phyloP scores from a whole-genome alignment of 352 stramenopile species.

The Blastocystis sp. region DNA sequence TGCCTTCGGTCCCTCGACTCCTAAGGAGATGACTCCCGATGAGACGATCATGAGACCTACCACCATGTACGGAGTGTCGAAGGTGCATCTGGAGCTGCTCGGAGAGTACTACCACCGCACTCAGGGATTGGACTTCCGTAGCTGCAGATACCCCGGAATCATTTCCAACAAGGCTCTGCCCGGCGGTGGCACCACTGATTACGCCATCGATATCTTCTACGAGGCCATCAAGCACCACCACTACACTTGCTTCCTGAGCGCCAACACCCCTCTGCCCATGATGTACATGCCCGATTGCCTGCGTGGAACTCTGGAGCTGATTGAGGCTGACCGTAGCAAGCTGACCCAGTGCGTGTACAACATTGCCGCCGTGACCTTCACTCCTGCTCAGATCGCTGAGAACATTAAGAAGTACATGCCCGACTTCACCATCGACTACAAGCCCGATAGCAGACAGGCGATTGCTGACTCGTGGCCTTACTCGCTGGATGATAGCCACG shows the following conservation, averaged over 20 bases:
- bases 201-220: constrained; percentile 83
- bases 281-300: constrained; percentile 85
- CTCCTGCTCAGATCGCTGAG: constrained; percentile 69
- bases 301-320: constrained; percentile 71
- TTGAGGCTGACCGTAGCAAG: constrained; percentile 67
- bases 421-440: constrained; percentile 74
- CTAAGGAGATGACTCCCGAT: constrained; percentile 72
- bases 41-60: constrained; percentile 78
- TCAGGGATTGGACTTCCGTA: constrained; percentile 79
- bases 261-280: constrained; percentile 74
- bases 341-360: constrained; percentile 79
- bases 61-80: constrained; percentile 81
- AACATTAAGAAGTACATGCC: constrained; percentile 76
- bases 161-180: constrained; percentile 54
- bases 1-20: constrained; percentile 75
- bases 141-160: constrained; percentile 76
- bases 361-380: constrained; percentile 77
- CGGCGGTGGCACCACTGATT: constrained; percentile 66
- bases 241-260: constrained; percentile 76
- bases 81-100: constrained; percentile 76
- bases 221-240: constrained; percentile 73
- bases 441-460: constrained; percentile 75
- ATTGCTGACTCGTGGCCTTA: constrained; percentile 79
- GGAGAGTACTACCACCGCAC: constrained; percentile 81
- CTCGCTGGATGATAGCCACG: constrained; percentile 71